Base-by-base conservation (phyloP, 169 alveolate genomes). In the Plasmodium reichenowi region DNA sequence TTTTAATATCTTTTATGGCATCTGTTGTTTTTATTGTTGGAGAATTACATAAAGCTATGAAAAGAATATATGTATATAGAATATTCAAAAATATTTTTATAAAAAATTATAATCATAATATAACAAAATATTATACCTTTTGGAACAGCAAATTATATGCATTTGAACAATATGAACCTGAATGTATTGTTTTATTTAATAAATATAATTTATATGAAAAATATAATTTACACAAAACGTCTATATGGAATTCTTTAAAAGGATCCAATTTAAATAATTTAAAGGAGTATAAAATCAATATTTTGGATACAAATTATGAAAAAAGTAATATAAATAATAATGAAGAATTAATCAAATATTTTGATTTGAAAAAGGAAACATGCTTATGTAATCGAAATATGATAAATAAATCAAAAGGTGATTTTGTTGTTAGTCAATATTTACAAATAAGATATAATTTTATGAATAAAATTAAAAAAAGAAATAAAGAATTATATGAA, bases 121-220 rank as follows among this genome's bases (percentile, higher is more conserved):
- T 86, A 15, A 86, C 92, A 9, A 86, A 60, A 17, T 86, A 86
- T 86, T 86, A 71, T 20, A 86, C 92, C 13, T 86, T 63, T 24
- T 86, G 92, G 92, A 86, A 86, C 12, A 54, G 60, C 20, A 59
- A 60, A n/a, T 24, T 86, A 8, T 86, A 71, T 22, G 92, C 76
- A 10, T 86, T 86, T 50, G 64, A 68, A 12, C 92, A 86, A 64
- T 86, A 86, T 48, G 92, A 86, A 52, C 87, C 92, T 24, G 92
- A 86, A 56, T 86, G 92, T 63, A 43, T 86, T 13, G 32, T 86
- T 6, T 76, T 86, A 12, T 86, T 86, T 64, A 63, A 86, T 45
- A 70, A 43, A 58, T 86, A 86, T 52, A 58, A 73, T 13, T 43
- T 86, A 24, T 86, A 86, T 24, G 91, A 70, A 62, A 70, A 70